These are phyloP conservation scores for Stachybotrys elegans DNA, from an alignment of 2,329 filamentous ascomycete species.

Conservation along the genomic window DNA sequence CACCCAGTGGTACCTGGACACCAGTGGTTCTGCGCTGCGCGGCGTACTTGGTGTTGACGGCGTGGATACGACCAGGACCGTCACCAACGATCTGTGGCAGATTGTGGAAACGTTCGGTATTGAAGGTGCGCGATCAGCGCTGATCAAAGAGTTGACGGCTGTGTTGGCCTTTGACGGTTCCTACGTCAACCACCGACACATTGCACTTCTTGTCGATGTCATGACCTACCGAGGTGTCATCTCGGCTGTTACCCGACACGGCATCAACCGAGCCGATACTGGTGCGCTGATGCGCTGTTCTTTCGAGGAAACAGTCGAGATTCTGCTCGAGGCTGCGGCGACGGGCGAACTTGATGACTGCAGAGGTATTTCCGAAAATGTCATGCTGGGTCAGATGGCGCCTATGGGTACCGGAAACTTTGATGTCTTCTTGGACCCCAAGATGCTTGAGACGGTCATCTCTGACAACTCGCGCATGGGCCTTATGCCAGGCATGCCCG, in stretches of 20 bases:
- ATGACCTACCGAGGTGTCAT: slow-evolving; percentile 95
- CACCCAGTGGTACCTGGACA: slow-evolving; percentile 94
- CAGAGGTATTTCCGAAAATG: slow-evolving; percentile 95
- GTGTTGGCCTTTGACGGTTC: slow-evolving; percentile 98
- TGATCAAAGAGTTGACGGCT: slow-evolving; percentile 83
- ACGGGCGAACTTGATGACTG: slow-evolving; percentile 96
- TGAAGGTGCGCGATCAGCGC: slow-evolving; percentile 81
- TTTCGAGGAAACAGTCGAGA: slow-evolving; percentile 98
- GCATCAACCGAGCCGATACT: slow-evolving; percentile 97
- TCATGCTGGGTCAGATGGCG: slow-evolving; percentile 95
- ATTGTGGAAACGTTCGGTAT: slow-evolving; percentile 94
- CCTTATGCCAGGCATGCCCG: slow-evolving; percentile 72
- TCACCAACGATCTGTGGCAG: slow-evolving; percentile 94
- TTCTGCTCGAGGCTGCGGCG: slow-evolving; percentile 90
- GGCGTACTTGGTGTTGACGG: slow-evolving; percentile 82
- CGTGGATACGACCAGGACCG: slow-evolving; percentile 80
- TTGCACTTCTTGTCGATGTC: slow-evolving; percentile 90
- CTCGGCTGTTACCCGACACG: slow-evolving; percentile 94
- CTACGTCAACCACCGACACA: slow-evolving; percentile 97
- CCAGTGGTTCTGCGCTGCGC: slow-evolving; percentile 80
- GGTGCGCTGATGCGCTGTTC: slow-evolving; percentile 99
- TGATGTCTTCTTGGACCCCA: slow-evolving; percentile 86
- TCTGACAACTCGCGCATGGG: slow-evolving; percentile 86
- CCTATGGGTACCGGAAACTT: slow-evolving; percentile 97
- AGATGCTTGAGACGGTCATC: slow-evolving; percentile 92